These are phyloP conservation scores for Syzygium grande DNA, from an alignment of 345 rosid species.

Conservation along the genomic window DNA sequence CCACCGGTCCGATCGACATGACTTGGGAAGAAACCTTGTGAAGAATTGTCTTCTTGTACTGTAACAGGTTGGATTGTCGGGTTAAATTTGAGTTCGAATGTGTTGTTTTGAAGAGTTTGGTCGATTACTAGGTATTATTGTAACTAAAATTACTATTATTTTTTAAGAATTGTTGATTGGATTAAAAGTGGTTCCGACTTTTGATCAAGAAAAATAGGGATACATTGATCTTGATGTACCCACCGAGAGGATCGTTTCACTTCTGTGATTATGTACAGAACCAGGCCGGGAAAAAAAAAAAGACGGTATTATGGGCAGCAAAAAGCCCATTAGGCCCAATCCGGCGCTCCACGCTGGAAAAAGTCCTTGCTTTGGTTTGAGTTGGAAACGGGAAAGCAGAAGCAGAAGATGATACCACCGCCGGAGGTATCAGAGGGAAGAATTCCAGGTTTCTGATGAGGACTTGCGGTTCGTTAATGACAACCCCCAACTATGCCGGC, in stretches of 20 bases:
- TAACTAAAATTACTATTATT: not conserved
- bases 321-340: not conserved
- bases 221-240: not conserved
- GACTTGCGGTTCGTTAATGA: constrained; percentile 48
- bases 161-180: not conserved
- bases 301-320: not conserved
- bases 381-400: constrained; percentile 23
- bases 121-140: not conserved
- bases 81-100: not conserved
- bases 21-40: not conserved
- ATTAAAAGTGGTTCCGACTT: not conserved
- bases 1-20: not conserved
- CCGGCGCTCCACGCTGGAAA: not conserved
- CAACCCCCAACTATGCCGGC: constrained; percentile 46
- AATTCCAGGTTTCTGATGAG: constrained; percentile 72
- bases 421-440: constrained; percentile 67
- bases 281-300: not conserved
- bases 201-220: not conserved
- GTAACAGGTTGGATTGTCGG: not conserved
- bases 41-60: not conserved
- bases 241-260: not conserved
- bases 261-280: not conserved
- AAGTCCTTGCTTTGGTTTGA: not conserved
- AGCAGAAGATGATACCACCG: constrained; percentile 34
- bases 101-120: not conserved